Evolutionary conservation across 2,329 filamentous ascomycete genomes (phyloP).

Genomic region (Leptographium galeiforme): DNA sequence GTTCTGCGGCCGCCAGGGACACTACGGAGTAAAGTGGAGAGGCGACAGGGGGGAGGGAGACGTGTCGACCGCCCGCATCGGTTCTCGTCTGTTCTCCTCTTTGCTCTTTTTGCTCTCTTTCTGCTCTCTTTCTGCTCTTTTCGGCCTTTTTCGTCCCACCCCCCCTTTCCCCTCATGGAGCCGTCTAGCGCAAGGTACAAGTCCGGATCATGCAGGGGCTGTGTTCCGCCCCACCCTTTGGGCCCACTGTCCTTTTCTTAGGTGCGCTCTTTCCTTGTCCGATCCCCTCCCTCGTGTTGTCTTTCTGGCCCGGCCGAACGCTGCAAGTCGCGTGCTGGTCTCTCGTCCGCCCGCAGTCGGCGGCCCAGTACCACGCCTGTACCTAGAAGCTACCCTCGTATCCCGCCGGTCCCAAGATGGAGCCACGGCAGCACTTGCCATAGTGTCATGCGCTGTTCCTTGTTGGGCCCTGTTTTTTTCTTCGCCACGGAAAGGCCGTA

Average conservation of each 20-base stretch:
- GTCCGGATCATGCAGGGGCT: neutral
- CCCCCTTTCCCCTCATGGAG: neutral
- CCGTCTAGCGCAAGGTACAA: slow-evolving; percentile 12
- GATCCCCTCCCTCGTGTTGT: neutral
- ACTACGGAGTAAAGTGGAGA: too few relatives aligned
- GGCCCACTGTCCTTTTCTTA: neutral
- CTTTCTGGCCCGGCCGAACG: neutral
- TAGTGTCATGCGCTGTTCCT: neutral
- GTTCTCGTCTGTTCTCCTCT: neutral
- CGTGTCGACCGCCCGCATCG: too few relatives aligned
- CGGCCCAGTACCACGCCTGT: neutral
- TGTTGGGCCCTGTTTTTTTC: neutral
- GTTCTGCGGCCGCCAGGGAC: slow-evolving; percentile 2
- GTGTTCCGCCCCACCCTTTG: too few relatives aligned
- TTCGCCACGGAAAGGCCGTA: neutral
- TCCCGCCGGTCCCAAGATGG: neutral
- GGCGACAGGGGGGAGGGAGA: too few relatives aligned
- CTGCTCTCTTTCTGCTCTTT: neutral
- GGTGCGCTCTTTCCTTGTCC: neutral
- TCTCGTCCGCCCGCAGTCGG: neutral
- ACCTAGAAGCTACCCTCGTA: neutral
- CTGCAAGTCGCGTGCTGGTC: neutral
- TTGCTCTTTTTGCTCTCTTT: neutral
- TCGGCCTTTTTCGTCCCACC: neutral
- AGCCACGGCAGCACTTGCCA: neutral